Base-by-base conservation (phyloP, 257 asterid genomes). In the Linderniella brevidens region DNA sequence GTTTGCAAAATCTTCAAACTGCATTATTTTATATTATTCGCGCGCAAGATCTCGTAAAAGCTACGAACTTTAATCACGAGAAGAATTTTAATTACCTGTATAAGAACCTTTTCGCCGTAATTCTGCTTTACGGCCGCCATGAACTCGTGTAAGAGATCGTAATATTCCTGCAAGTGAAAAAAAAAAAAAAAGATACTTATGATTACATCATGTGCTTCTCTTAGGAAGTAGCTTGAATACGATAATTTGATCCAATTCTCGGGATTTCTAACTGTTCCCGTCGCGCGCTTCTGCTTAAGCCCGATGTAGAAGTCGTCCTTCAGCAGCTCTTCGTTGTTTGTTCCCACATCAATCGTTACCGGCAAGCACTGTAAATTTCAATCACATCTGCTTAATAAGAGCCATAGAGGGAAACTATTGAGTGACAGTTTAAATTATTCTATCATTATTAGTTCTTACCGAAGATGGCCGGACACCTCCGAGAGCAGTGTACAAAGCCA, bases 381-480 rank as follows among this genome's bases (percentile, higher is more conserved):
- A 15, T 8, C n/a, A n/a, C n/a, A n/a, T n/a, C n/a, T n/a, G n/a
- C n/a, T n/a, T n/a, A n/a, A n/a, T n/a, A n/a, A n/a, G n/a, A n/a
- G n/a, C n/a, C n/a, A n/a, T 15, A 43, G 43, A 35, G 6, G 25
- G 19, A 13, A 59, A 37, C 42, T 12, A n/a, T n/a, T n/a, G n/a
- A n/a, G n/a, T 25, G 37, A 11, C 32, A 32, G 49, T 19, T 6
- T 13, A 11, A 8, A 3, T 19, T 12, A 1, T 44, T 15, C 15
- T 15, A 14, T 29, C 29, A n/a, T n/a, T n/a, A 25, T 40, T 12
- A 15, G 17, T 47, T 50, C 85, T 72, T 75, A 88, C 97, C 19
- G 93, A 80, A 13, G 95, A 88, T 63, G 97, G 97, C 47, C 97
- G 70, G 51, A 88, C 76, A 11, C 97, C 97, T 41, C 97, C 97